phyloP scores from a whole-genome alignment of 495 filamentous ascomycete species.

The Ascobolus immersus region DNA sequence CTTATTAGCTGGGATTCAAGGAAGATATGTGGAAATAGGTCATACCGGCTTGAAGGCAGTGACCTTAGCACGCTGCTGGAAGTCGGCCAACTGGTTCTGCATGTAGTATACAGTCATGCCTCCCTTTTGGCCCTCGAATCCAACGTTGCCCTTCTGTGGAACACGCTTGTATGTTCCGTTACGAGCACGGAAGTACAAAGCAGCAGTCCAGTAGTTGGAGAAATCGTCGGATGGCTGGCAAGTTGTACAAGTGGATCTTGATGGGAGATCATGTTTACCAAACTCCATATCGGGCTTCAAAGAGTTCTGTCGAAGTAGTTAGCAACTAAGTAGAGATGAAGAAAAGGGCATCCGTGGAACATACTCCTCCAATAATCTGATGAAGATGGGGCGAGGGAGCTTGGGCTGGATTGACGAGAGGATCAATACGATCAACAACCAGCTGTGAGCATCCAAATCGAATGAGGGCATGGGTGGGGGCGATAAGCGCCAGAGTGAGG shows the following conservation, averaged over 20 bases:
- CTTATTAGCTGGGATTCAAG: conserved; percentile 19
- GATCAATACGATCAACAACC: conserved; percentile 42
- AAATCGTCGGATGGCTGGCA: conserved; percentile 38
- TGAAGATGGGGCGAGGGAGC: conserved; percentile 43
- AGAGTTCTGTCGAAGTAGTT: too few species aligned
- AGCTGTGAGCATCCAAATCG: too few species aligned
- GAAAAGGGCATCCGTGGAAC: too few species aligned
- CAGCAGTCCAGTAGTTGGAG: conserved; percentile 56
- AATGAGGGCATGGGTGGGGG: too few species aligned
- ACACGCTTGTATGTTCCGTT: conserved; percentile 17
- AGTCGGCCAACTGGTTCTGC: conserved; percentile 21
- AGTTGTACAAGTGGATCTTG: conserved; percentile 37
- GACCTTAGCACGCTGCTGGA: conserved; percentile 19
- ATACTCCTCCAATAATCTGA: conserved; percentile 35
- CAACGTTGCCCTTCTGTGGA: conserved; percentile 35
- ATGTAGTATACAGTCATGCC: conserved; percentile 52
- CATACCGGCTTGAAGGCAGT: conserved; percentile 22
- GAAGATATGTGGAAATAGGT: too few species aligned
- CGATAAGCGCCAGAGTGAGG: too few species aligned
- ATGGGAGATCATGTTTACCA: too few species aligned
- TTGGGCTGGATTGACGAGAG: conserved; percentile 34
- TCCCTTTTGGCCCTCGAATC: conserved; percentile 36
- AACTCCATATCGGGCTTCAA: too few species aligned
- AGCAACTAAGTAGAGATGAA: too few species aligned
- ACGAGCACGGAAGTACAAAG: conserved; percentile 32